Conservation (phyloP, 1,284 basidiomycete species). For the Pseudozyma pruni region DNA sequence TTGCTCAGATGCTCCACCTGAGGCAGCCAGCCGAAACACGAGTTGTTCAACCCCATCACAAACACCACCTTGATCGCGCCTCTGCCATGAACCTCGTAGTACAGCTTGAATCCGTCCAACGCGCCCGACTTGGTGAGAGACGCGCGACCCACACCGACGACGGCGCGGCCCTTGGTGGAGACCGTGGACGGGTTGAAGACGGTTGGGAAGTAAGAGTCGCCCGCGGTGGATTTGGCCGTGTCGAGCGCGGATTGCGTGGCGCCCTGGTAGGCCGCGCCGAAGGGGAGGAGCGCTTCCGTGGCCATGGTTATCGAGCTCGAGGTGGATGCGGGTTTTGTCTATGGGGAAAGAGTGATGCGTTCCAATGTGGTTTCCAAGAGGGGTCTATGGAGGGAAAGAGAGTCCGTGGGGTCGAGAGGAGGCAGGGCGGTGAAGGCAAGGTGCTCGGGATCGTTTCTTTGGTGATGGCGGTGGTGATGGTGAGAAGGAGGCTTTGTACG, state of each 20-base stretch:
- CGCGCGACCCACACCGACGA: slow-evolving; percentile 18
- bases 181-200: slow-evolving; percentile 62
- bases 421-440: no score
- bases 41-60: slow-evolving; percentile 69
- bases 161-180: slow-evolving; percentile 41
- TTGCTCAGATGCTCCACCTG: slow-evolving; percentile 67
- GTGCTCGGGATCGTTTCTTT: no score
- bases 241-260: slow-evolving; percentile 50
- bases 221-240: slow-evolving; percentile 26
- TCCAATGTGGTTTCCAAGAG: background rate
- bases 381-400: background rate
- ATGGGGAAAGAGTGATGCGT: no score
- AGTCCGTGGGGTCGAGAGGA: no score
- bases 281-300: slow-evolving; percentile 42
- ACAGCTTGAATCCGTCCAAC: slow-evolving; percentile 56
- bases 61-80: slow-evolving; percentile 56
- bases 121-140: slow-evolving; percentile 8
- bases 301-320: slow-evolving; percentile 25
- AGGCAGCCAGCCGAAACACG: slow-evolving; percentile 67
- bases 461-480: slow-evolving; percentile 1
- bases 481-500: no score
- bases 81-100: slow-evolving; percentile 67
- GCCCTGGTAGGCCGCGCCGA: slow-evolving; percentile 61
- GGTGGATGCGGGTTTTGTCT: slow-evolving; percentile 13
- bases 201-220: slow-evolving; percentile 50